These are phyloP conservation scores for Boletellus sp. DNA, from an alignment of 1,284 basidiomycete species.

Conservation along the genomic window DNA sequence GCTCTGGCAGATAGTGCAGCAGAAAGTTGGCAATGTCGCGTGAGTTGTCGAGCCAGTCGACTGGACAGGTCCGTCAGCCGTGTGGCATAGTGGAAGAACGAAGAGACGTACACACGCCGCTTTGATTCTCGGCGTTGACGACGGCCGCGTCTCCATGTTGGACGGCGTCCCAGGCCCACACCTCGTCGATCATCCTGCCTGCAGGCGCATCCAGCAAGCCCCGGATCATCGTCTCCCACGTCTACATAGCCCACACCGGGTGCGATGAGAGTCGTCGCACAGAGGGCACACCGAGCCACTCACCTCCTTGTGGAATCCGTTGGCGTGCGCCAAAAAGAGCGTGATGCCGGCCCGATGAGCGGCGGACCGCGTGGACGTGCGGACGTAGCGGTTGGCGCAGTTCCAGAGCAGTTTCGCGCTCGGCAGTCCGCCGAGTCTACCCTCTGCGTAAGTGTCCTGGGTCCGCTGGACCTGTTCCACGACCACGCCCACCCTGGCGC, in stretches of 20 bases:
- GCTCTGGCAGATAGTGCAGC: slow-evolving; percentile 53
- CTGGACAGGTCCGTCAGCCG: slow-evolving; percentile 32
- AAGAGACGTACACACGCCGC: slow-evolving; percentile 48
- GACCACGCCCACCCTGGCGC: slow-evolving; percentile 18
- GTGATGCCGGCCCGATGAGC: slow-evolving; percentile 45
- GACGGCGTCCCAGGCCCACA: slow-evolving; percentile 77
- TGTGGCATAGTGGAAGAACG: neutral
- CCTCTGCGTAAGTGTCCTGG: slow-evolving; percentile 14
- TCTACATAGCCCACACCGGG: slow-evolving; percentile 35
- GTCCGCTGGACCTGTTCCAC: slow-evolving; percentile 25
- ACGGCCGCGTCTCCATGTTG: slow-evolving; percentile 76
- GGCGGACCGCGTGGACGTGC: slow-evolving; percentile 8
- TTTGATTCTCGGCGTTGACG: slow-evolving; percentile 56
- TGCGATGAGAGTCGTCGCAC: neutral
- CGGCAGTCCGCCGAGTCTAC: slow-evolving; percentile 21
- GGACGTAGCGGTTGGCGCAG: slow-evolving; percentile 54
- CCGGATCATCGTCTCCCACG: slow-evolving; percentile 63
- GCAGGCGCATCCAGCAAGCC: slow-evolving; percentile 42
- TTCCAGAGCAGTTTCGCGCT: slow-evolving; percentile 50
- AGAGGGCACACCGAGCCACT: slow-evolving; percentile 17
- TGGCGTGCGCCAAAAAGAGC: slow-evolving; percentile 74
- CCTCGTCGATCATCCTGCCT: slow-evolving; percentile 54
- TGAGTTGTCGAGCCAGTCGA: slow-evolving; percentile 66
- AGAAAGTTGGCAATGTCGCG: slow-evolving; percentile 76
- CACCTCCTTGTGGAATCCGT: slow-evolving; percentile 82